phyloP scores from a whole-genome alignment of 441 rosid genomes.

The Erodium trifolium region DNA sequence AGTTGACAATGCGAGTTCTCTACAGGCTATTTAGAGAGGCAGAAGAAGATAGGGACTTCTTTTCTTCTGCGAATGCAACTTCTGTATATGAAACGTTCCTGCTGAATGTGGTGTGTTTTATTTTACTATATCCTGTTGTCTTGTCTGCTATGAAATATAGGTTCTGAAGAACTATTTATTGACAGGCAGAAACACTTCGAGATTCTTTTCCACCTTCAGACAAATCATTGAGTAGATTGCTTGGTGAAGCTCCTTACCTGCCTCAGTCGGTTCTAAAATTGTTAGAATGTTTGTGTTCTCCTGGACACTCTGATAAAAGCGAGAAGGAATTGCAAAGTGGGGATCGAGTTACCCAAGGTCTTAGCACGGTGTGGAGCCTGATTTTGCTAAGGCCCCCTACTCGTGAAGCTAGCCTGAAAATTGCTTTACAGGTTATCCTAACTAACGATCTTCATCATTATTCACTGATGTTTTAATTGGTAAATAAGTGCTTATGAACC shows the following conservation, averaged over 20 bases:
- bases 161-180: constrained; percentile 24
- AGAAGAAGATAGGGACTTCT: constrained; percentile 92
- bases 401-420: constrained; percentile 76
- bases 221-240: constrained; percentile 89
- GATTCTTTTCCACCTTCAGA: constrained; percentile 96
- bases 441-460: constrained; percentile 1
- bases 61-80: constrained; percentile 86
- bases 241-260: constrained; percentile 86
- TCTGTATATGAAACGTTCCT: constrained; percentile 82
- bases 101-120: constrained; percentile 62
- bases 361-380: constrained; percentile 87
- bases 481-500: not conserved
- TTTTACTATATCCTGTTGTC: constrained; percentile 17
- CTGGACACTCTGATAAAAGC: constrained; percentile 47
- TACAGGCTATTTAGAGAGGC: constrained; percentile 91
- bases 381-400: constrained; percentile 81
- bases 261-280: constrained; percentile 79
- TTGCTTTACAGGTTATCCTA: constrained; percentile 77
- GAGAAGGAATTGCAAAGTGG: constrained; percentile 64
- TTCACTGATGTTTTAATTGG: constrained; percentile 3
- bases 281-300: constrained; percentile 76
- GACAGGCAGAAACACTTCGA: constrained; percentile 87
- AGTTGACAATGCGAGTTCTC: constrained; percentile 95
- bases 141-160: constrained; percentile 8
- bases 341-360: constrained; percentile 98